Percentiles rank a stretch among this genome's conserved stretches.
Evolutionary conservation across 306 rosid genomes (phyloP).

Genomic region (Abrus pulchellus): DNA sequence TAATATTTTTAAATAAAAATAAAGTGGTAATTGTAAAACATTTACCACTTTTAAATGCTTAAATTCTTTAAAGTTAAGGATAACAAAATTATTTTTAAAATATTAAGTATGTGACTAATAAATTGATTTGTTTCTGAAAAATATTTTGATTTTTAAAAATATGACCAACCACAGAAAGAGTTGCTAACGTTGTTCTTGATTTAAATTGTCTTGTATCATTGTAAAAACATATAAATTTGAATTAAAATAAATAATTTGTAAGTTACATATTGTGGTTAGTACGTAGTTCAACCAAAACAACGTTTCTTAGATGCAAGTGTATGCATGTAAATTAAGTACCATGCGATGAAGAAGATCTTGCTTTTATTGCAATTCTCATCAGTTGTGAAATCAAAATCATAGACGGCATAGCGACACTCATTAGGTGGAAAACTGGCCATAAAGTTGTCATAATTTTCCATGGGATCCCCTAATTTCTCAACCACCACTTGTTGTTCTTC

Average conservation of each 20-base stretch:
- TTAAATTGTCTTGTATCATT: background rate
- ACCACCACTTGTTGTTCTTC: conserved; percentile 74
- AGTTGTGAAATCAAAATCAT: conserved; percentile 80
- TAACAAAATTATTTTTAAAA: too few relatives aligned
- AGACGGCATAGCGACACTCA: conserved; percentile 90
- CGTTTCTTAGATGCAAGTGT: background rate
- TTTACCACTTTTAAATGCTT: too few relatives aligned
- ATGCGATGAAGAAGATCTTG: conserved; percentile 92
- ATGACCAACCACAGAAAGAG: too few relatives aligned
- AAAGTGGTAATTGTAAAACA: too few relatives aligned
- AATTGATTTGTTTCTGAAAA: too few relatives aligned
- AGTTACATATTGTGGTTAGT: background rate
- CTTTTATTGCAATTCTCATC: conserved; percentile 85
- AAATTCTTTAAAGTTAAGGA: too few relatives aligned
- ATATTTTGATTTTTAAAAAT: too few relatives aligned
- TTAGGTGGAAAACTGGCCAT: conserved; percentile 69
- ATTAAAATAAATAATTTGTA: background rate
- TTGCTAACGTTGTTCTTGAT: background rate
- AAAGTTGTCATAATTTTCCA: conserved; percentile 69
- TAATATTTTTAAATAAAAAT: too few relatives aligned
- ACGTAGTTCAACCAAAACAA: background rate
- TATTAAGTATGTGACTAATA: too few relatives aligned
- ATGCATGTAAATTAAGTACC: conserved; percentile 51
- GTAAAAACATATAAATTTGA: background rate
- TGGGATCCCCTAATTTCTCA: conserved; percentile 70